Conservation (phyloP, 2,329 filamentous ascomycete species). For the Colletotrichum truncatum region DNA sequence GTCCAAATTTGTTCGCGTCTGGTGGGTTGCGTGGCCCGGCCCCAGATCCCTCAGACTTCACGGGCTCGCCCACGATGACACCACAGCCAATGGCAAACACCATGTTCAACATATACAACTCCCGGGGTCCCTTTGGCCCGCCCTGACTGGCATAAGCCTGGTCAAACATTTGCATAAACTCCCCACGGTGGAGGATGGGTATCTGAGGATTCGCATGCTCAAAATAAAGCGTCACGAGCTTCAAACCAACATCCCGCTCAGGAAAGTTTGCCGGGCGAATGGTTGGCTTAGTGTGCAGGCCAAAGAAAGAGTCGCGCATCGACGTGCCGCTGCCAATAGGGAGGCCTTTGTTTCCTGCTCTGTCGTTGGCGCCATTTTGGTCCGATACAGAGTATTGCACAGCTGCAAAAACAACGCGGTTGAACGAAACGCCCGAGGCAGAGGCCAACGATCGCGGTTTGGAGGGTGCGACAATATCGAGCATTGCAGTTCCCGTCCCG, state of each 20-base stretch:
- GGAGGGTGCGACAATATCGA: slow-evolving; percentile 79
- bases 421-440: slow-evolving; percentile 92
- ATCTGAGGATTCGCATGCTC: slow-evolving; percentile 97
- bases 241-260: slow-evolving; percentile 75
- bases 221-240: slow-evolving; percentile 86
- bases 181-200: slow-evolving; percentile 86
- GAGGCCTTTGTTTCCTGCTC: slow-evolving; percentile 52
- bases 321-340: slow-evolving; percentile 70
- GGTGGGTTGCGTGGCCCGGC: slow-evolving; percentile 37
- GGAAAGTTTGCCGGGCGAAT: slow-evolving; percentile 90
- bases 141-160: slow-evolving; percentile 77
- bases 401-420: slow-evolving; percentile 91
- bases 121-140: slow-evolving; percentile 75
- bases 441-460: slow-evolving; percentile 86
- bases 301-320: slow-evolving; percentile 96
- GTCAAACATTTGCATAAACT: slow-evolving; percentile 91
- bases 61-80: slow-evolving; percentile 80
- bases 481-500: slow-evolving; percentile 60
- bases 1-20: slow-evolving; percentile 46
- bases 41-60: slow-evolving; percentile 56
- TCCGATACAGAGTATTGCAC: slow-evolving; percentile 78
- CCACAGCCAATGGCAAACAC: slow-evolving; percentile 96
- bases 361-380: slow-evolving; percentile 64
- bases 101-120: slow-evolving; percentile 96
- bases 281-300: slow-evolving; percentile 89